Percentiles rank a stretch among this genome's conserved stretches.
Conservation (phyloP, 164 flowering plant genomes). For the Cinnamomum chago region DNA sequence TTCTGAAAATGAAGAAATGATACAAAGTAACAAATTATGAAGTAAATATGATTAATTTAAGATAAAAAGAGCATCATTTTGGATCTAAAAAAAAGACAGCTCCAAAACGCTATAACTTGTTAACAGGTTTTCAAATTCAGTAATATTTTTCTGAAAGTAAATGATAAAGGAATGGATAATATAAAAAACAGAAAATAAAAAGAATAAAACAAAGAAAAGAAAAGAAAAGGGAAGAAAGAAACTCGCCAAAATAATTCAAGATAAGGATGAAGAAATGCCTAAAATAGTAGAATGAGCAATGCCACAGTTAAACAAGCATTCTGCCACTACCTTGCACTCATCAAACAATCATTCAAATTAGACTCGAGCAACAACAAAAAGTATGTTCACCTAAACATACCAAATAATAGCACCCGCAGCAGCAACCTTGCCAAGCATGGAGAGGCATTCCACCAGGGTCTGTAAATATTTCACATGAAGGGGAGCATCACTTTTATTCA, state of each 20-base stretch:
- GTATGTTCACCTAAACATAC: constrained; percentile 34
- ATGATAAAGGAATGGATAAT: neutral
- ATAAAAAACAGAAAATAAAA: too few species aligned
- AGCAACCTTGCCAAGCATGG: constrained; percentile 95
- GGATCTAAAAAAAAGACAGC: neutral
- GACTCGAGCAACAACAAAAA: neutral
- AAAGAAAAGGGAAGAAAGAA: neutral
- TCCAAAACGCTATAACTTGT: neutral
- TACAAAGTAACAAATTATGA: too few species aligned
- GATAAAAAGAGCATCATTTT: neutral
- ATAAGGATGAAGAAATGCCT: neutral
- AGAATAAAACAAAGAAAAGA: neutral
- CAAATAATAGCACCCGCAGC: constrained; percentile 97
- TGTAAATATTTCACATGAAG: constrained; percentile 89
- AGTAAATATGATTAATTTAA: too few species aligned
- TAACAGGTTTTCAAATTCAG: neutral
- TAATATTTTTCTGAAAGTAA: too few species aligned
- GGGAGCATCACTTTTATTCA: constrained; percentile 85
- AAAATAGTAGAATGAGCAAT: too few species aligned
- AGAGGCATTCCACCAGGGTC: constrained; percentile 94
- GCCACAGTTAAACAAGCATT: too few species aligned
- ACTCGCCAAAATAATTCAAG: neutral
- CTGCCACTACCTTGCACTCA: neutral
- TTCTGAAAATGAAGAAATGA: neutral
- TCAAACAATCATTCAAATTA: neutral